Conservation (phyloP, 2,329 filamentous ascomycete species). For the Cryoendolithus antarcticus region DNA sequence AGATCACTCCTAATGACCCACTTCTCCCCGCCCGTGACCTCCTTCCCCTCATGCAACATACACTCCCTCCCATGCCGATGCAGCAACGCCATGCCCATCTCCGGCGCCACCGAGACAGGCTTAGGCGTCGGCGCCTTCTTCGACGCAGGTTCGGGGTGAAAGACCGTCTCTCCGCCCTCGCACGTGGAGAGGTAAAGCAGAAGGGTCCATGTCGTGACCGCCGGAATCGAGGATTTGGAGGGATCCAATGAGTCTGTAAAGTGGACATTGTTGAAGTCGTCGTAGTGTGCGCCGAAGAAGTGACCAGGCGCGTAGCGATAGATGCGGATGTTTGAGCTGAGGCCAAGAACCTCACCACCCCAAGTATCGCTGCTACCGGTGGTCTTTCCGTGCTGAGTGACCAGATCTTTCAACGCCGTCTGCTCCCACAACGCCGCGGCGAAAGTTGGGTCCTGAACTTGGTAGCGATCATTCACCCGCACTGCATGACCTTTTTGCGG, state of each 20-base stretch:
- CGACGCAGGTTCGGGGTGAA: conserved; percentile 56
- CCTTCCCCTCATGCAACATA: conserved; percentile 73
- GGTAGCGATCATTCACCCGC: conserved; percentile 80
- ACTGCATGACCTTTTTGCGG: conserved; percentile 72
- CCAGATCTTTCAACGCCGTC: conserved; percentile 58
- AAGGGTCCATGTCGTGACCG: conserved; percentile 80
- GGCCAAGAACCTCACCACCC: conserved; percentile 69
- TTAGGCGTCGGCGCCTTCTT: conserved; percentile 25
- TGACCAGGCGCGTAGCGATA: conserved; percentile 79
- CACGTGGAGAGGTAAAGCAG: conserved; percentile 79
- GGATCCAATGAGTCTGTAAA: conserved; percentile 36
- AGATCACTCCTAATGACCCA: conserved; percentile 84
- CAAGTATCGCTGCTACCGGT: conserved; percentile 38
- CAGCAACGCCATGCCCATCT: conserved; percentile 74
- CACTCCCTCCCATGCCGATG: conserved; percentile 86
- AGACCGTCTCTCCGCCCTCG: conserved; percentile 78
- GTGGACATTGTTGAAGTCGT: conserved; percentile 67
- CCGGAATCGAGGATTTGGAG: conserved; percentile 32
- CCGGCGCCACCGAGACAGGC: conserved; percentile 59
- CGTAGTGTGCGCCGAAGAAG: conserved; percentile 87
- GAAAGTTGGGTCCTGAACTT: conserved; percentile 64
- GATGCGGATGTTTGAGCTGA: conserved; percentile 80
- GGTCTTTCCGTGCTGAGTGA: conserved; percentile 18
- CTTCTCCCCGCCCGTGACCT: conserved; percentile 72
- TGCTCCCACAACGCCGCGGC: conserved; percentile 63